These are phyloP conservation scores for Mucuna pruriens DNA, from an alignment of 306 rosid genomes.

Conservation along the genomic window DNA sequence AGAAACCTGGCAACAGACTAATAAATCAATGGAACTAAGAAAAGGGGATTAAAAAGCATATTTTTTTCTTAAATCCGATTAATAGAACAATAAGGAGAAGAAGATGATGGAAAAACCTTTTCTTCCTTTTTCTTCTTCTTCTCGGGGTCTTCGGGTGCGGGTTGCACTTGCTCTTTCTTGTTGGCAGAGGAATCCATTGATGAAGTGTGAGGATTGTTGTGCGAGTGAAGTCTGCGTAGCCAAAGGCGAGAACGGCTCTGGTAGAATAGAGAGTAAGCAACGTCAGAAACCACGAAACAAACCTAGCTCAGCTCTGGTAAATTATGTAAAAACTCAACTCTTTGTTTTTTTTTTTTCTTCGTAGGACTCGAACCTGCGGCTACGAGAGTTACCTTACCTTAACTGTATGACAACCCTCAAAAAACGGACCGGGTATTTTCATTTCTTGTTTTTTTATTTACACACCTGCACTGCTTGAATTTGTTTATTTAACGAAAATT, in stretches of 20 bases:
- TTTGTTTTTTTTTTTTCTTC: background rate
- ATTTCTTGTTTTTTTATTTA: background rate
- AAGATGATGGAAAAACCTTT: conserved; percentile 53
- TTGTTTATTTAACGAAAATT: background rate
- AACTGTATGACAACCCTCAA: background rate
- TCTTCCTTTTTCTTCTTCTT: conserved; percentile 93
- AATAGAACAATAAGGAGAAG: background rate
- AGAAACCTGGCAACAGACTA: background rate
- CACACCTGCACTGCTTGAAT: background rate
- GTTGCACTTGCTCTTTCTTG: conserved; percentile 43
- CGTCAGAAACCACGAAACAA: background rate
- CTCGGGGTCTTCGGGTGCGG: conserved; percentile 72
- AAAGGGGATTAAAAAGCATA: background rate
- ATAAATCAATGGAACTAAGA: background rate
- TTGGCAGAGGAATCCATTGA: conserved; percentile 42
- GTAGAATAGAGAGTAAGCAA: background rate
- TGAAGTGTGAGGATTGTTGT: background rate
- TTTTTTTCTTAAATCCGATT: background rate
- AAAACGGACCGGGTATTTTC: background rate
- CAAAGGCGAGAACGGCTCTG: conserved; percentile 22
- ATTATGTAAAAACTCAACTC: background rate
- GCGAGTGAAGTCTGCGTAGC: conserved; percentile 24
- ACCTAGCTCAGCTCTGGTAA: conserved; percentile 1
- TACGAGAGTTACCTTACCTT: background rate
- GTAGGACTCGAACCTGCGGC: background rate